phyloP scores from a whole-genome alignment of 2,329 filamentous ascomycete species.

The Colletotrichum magnum region DNA sequence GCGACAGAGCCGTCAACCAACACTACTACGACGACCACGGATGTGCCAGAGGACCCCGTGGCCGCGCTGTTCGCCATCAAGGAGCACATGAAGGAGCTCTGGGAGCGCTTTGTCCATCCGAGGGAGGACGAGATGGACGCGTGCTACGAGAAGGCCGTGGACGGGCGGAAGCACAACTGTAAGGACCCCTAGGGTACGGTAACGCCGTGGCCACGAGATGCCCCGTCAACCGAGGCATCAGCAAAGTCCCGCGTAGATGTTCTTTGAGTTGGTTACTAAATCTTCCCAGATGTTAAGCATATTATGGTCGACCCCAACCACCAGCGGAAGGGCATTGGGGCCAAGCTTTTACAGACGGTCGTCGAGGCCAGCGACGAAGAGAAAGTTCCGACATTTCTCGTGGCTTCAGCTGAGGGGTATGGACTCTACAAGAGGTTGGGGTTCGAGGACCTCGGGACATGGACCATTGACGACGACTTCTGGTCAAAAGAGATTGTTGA shows the following conservation, averaged over 20 bases:
- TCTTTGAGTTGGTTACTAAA: constrained; percentile 11
- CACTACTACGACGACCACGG: background rate
- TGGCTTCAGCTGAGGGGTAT: constrained; percentile 42
- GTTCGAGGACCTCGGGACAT: constrained; percentile 42
- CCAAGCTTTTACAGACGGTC: constrained; percentile 35
- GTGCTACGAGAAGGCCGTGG: constrained; percentile 39
- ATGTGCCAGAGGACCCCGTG: background rate
- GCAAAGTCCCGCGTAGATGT: background rate
- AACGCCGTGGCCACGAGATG: constrained; percentile 4
- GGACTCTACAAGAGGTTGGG: constrained; percentile 41
- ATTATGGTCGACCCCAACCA: constrained; percentile 44
- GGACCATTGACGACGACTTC: constrained; percentile 41
- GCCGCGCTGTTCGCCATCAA: constrained; percentile 40
- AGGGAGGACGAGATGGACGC: constrained; percentile 42
- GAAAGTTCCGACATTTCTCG: constrained; percentile 38
- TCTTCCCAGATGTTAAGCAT: constrained; percentile 40
- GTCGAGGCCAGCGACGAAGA: constrained; percentile 32
- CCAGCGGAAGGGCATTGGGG: constrained; percentile 43
- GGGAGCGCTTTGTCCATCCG: constrained; percentile 42
- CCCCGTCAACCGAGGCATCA: background rate
- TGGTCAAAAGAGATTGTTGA: constrained; percentile 39
- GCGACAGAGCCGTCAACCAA: background rate
- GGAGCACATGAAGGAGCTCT: constrained; percentile 42
- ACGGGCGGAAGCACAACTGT: constrained; percentile 42
- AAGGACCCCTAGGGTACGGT: constrained; percentile 7